Conservation (phyloP, 176 grass and related monocot species). For the Bolboschoenus planiculmis region DNA sequence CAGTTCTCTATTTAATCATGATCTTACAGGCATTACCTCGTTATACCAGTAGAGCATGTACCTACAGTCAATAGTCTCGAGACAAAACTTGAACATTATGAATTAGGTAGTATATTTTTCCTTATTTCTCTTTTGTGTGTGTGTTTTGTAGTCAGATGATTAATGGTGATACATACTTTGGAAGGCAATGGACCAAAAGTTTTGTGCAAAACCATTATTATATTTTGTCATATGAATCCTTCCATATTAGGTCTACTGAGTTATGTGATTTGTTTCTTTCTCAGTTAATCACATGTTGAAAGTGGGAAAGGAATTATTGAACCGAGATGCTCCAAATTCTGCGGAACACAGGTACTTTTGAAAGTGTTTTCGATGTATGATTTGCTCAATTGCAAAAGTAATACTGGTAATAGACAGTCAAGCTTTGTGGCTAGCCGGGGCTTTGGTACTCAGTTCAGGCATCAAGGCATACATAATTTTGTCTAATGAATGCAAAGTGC, state of each 20-base stretch:
- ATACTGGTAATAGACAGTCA: neutral
- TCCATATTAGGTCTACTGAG: neutral
- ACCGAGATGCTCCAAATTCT: slow-evolving; percentile 60
- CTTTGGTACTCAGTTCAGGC: neutral
- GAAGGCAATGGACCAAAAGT: neutral
- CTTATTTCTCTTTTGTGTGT: slow-evolving; percentile 4
- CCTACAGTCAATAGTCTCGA: slow-evolving; percentile 54
- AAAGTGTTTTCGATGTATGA: neutral
- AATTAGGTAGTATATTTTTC: slow-evolving; percentile 49
- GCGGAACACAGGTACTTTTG: slow-evolving; percentile 57
- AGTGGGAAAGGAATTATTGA: slow-evolving; percentile 70
- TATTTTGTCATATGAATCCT: neutral
- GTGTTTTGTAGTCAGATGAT: neutral
- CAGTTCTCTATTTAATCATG: neutral
- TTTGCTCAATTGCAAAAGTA: neutral
- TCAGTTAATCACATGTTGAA: slow-evolving; percentile 88
- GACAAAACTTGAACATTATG: slow-evolving; percentile 48
- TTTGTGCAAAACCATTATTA: neutral
- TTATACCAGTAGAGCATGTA: slow-evolving; percentile 82
- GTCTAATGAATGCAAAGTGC: neutral
- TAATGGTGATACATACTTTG: neutral
- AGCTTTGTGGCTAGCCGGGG: neutral
- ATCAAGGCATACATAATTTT: neutral
- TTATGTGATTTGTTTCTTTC: slow-evolving; percentile 10
- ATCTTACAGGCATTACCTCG: slow-evolving; percentile 78